Evolutionary conservation across 768 basidiomycete genomes (phyloP), one percentile per base, ranked within the genome.

Genomic region (Mycena kentingensis): DNA sequence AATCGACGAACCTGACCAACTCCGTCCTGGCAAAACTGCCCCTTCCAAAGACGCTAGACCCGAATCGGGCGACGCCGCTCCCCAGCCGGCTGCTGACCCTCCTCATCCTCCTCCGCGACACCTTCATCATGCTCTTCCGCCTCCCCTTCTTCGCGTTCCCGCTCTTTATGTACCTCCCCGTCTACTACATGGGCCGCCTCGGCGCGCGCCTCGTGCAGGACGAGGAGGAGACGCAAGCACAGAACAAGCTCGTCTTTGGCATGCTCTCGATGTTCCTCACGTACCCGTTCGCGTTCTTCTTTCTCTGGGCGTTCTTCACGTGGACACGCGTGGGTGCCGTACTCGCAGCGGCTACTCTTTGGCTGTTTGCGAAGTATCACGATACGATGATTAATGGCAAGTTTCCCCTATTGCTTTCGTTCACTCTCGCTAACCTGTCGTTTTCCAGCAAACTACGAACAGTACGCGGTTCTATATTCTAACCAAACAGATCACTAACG

Each of bases 201-300:
- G 93, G 91, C 38, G 89, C 88, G 18, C 72, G 80, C 39, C 72
- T 96, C 31, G 84, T 80, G 29, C 79, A 88, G 63, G 83, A 93
- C 55, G 94, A 98, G 66, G 88, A 98, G 68, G 96, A 98, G 68
- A 88, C 92, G 11, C 88, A 92, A 68, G 97, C 96, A 37, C 95
- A 98, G 77, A 98, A 93, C 76, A 99, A 99, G 77, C 83, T 97
- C 38, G 85, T 90, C 12, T 87, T 96, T 61, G 93, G 93, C 2
- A 63, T 96, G 29, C 68, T 97, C 47, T 81, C 88, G 32, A 70
- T 88, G 51, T 63, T 91, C 49, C 64, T 84, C 57, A 85, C 89
- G 36, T 97, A 98, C 73, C 86, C 92, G 19, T 67, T 84, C n/a
- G 70, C 86, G 28, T 98, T 98, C 74, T 83, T 91, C 65, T 79